phyloP scores from a whole-genome alignment of 1,139 yeast genomes.

The Pichia sp. region DNA sequence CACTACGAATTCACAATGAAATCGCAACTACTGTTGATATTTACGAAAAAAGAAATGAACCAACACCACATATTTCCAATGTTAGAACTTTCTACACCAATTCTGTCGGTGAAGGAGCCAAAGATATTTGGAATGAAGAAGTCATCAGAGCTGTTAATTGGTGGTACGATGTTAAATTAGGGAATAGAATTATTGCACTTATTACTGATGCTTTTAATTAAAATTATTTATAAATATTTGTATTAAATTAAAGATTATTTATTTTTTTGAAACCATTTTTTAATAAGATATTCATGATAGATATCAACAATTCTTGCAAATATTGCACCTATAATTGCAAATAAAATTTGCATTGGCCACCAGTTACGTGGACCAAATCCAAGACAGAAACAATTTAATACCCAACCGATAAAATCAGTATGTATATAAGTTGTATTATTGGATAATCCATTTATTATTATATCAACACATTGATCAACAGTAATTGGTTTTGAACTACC shows the following conservation, averaged over 20 bases:
- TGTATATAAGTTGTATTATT: conserved; percentile 69
- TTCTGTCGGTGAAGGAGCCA: conserved; percentile 53
- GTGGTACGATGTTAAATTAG: conserved; percentile 31
- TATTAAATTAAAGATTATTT: too few species aligned
- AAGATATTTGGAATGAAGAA: conserved; percentile 81
- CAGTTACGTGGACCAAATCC: conserved; percentile 67
- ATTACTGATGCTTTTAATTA: conserved; percentile 13
- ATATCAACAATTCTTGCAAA: conserved; percentile 60
- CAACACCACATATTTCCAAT: conserved; percentile 35
- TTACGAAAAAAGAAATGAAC: conserved; percentile 44
- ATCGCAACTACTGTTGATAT: conserved; percentile 44
- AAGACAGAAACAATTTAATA: conserved; percentile 58
- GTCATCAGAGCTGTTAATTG: conserved; percentile 62
- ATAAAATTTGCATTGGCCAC: conserved; percentile 47
- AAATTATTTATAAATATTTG: conserved; percentile 31
- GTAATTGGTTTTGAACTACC: conserved; percentile 74
- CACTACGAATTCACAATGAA: conserved; percentile 40
- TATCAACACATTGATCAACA: conserved; percentile 60
- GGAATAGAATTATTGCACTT: conserved; percentile 14
- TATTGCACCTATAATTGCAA: conserved; percentile 46
- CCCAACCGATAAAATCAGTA: conserved; percentile 86
- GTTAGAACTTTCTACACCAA: conserved; percentile 40
- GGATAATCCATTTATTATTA: conserved; percentile 50
- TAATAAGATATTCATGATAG: conserved; percentile 51
- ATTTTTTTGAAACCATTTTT: conserved; percentile 33